phyloP scores from a whole-genome alignment of 108 stramenopile genomes.

The Skeletonema marinoi region DNA sequence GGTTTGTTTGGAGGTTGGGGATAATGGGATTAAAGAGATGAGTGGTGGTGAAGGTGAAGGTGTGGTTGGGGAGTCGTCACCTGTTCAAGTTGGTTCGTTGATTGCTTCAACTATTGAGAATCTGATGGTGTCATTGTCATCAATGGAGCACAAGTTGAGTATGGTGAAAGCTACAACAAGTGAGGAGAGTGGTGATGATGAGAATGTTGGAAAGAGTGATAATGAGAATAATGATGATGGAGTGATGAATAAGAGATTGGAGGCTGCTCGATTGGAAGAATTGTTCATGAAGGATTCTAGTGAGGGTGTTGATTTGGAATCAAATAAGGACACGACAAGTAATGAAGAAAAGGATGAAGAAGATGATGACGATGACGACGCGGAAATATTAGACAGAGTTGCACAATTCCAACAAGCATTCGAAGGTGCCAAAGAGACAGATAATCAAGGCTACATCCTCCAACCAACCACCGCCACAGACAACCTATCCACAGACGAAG shows the following conservation, averaged over 20 bases:
- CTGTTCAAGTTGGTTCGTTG: constrained; percentile 53
- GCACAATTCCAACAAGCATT: constrained; percentile 41
- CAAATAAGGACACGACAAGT: neutral
- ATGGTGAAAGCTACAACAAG: constrained; percentile 16
- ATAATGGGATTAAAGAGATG: constrained; percentile 24
- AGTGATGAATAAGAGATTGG: constrained; percentile 29
- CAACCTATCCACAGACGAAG: neutral
- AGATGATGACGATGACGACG: constrained; percentile 29
- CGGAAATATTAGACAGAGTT: constrained; percentile 15
- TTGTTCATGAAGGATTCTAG: constrained; percentile 38
- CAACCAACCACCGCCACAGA: constrained; percentile 3
- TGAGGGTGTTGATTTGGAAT: constrained; percentile 29
- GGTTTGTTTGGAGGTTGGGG: constrained; percentile 17
- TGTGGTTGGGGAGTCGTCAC: constrained; percentile 9
- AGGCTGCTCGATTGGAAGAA: constrained; percentile 20
- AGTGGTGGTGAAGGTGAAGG: neutral
- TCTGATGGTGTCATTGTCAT: constrained; percentile 49
- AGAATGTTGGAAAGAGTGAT: neutral
- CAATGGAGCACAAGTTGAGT: constrained; percentile 56
- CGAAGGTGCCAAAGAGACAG: constrained; percentile 43
- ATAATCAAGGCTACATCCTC: constrained; percentile 35
- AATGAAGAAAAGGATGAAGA: constrained; percentile 20
- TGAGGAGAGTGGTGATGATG: neutral
- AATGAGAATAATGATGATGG: constrained; percentile 1
- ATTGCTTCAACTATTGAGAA: constrained; percentile 68